Evolutionary conservation across 768 basidiomycete genomes (phyloP).

Genomic region (Suillus placidus): DNA sequence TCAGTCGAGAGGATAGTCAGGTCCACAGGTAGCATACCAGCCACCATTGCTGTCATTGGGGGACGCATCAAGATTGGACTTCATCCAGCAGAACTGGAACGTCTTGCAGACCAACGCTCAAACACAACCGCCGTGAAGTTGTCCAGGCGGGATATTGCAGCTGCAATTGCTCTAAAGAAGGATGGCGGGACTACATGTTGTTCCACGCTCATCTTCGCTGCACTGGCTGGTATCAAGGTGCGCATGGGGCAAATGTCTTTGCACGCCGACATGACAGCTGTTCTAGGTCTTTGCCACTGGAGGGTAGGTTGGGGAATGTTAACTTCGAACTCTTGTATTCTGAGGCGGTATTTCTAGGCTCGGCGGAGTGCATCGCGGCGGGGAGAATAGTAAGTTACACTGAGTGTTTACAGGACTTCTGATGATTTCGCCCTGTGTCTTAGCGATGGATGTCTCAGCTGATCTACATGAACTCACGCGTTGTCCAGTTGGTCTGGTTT

Average conservation of each 20-base stretch:
- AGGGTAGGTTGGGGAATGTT: conserved; percentile 58
- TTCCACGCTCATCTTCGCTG: conserved; percentile 72
- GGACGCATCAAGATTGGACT: conserved; percentile 91
- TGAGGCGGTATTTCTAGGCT: conserved; percentile 45
- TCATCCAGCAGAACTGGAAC: conserved; percentile 59
- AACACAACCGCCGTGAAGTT: conserved; percentile 57
- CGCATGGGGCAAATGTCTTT: not conserved
- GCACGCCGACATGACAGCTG: conserved; percentile 13
- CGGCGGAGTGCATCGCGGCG: conserved; percentile 84
- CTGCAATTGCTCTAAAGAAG: conserved; percentile 64
- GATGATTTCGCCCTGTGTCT: conserved; percentile 5
- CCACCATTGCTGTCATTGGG: conserved; percentile 83
- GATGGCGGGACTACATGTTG: conserved; percentile 86
- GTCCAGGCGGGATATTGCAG: conserved; percentile 79
- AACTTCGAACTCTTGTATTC: not conserved
- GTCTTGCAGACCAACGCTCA: conserved; percentile 56
- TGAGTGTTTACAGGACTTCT: not conserved
- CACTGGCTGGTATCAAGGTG: conserved; percentile 86
- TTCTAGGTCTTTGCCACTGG: conserved; percentile 86
- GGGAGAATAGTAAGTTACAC: conserved; percentile 56
- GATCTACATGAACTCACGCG: conserved; percentile 88
- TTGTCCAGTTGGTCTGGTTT: conserved; percentile 90
- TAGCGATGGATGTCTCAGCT: conserved; percentile 94
- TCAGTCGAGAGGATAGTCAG: conserved; percentile 78
- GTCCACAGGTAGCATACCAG: conserved; percentile 77